A percentile compares a stretch with the other conserved stretches of the same genome.
Evolutionary conservation across 352 stramenopile species (phyloP).

Genomic region (Pythium biforme): DNA sequence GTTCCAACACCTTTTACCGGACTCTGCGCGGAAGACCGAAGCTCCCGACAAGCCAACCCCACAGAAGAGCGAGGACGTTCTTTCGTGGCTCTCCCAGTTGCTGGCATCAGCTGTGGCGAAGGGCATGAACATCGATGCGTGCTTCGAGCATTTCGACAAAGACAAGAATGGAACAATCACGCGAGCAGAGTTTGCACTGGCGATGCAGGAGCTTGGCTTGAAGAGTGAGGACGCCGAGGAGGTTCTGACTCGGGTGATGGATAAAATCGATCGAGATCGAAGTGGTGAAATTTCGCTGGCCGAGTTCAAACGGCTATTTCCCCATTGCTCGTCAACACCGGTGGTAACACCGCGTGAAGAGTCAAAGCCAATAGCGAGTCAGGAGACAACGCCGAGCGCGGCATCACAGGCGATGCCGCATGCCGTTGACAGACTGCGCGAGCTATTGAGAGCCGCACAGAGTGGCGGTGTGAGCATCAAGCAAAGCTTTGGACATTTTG

Average conservation of each 20-base stretch:
- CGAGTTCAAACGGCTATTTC: slow-evolving; percentile 67
- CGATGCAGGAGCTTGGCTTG: slow-evolving; percentile 58
- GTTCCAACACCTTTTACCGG: slow-evolving; percentile 46
- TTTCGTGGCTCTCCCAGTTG: slow-evolving; percentile 40
- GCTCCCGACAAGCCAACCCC: not conserved
- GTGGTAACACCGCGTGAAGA: not conserved
- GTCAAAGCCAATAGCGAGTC: not conserved
- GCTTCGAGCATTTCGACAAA: slow-evolving; percentile 86
- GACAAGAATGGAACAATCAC: slow-evolving; percentile 66
- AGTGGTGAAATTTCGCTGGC: slow-evolving; percentile 60
- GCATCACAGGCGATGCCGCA: no score
- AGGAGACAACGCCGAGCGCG: not conserved
- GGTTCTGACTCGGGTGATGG: slow-evolving; percentile 41
- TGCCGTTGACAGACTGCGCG: slow-evolving; percentile 21
- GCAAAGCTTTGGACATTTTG: slow-evolving; percentile 39
- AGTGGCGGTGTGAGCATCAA: slow-evolving; percentile 23
- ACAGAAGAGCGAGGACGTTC: slow-evolving; percentile 22
- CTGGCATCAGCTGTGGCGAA: slow-evolving; percentile 45
- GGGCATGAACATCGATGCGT: slow-evolving; percentile 51
- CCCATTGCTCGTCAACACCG: not conserved
- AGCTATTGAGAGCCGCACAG: slow-evolving; percentile 26
- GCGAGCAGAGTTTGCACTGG: slow-evolving; percentile 52
- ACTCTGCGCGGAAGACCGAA: not conserved
- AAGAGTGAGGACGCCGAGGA: slow-evolving; percentile 11
- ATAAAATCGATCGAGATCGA: slow-evolving; percentile 55